Evolutionary conservation across 305 asterid species (phyloP).

Genomic region (Plantago lanceolata): DNA sequence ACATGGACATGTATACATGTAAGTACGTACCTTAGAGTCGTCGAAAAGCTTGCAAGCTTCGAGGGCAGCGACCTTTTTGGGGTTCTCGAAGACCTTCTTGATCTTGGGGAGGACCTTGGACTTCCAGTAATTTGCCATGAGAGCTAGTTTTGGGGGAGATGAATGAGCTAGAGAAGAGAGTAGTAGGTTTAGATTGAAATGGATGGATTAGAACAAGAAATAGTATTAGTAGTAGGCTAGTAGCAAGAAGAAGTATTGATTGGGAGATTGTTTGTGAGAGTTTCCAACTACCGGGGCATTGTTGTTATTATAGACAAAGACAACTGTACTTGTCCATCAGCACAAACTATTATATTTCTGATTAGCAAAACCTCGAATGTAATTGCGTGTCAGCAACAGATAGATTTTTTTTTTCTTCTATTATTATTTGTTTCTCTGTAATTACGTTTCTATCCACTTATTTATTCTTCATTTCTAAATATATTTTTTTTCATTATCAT

Average conservation of each 20-base stretch:
- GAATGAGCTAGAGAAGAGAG: neutral
- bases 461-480: neutral
- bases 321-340: conserved; percentile 6
- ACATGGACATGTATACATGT: too few relatives aligned
- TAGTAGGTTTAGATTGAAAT: neutral
- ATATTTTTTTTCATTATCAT: too few relatives aligned
- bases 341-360: neutral
- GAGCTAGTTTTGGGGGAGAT: neutral
- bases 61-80: conserved; percentile 57
- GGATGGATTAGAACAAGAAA: too few relatives aligned
- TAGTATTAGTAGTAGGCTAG: too few relatives aligned
- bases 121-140: conserved; percentile 73
- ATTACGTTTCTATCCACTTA: conserved; percentile 11
- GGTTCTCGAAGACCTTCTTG: conserved; percentile 73
- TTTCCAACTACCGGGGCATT: conserved; percentile 1
- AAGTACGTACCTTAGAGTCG: conserved; percentile 63
- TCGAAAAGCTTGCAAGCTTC: conserved; percentile 71
- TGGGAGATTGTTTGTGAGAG: neutral
- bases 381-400: conserved; percentile 40
- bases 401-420: conserved; percentile 10
- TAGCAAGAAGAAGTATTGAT: too few relatives aligned
- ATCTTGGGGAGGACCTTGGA: conserved; percentile 76
- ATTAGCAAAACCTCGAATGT: conserved; percentile 10
- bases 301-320: conserved; percentile 8
- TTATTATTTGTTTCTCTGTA: neutral